phyloP scores from a whole-genome alignment of 1,139 yeast species.

The Debaryomyces psychrophilus region DNA sequence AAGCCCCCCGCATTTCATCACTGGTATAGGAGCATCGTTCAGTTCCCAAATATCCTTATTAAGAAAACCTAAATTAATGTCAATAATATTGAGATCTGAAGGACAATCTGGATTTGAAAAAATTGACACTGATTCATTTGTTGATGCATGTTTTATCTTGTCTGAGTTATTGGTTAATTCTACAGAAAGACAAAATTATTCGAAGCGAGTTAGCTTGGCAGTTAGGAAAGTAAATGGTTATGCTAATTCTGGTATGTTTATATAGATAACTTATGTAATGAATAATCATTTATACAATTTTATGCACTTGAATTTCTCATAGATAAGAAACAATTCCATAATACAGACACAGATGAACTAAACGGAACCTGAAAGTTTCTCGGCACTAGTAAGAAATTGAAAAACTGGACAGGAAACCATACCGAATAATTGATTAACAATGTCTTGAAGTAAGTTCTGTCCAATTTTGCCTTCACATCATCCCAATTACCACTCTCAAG shows the following conservation, averaged over 20 bases:
- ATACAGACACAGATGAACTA: conserved; percentile 83
- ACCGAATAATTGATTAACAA: conserved; percentile 77
- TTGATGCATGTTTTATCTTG: conserved; percentile 34
- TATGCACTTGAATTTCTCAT: conserved; percentile 56
- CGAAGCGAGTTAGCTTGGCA: conserved; percentile 29
- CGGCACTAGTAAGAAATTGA: conserved; percentile 84
- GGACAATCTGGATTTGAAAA: conserved; percentile 62
- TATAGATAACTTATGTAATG: conserved; percentile 20
- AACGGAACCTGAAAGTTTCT: conserved; percentile 85
- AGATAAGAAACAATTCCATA: conserved; percentile 91
- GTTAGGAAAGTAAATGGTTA: conserved; percentile 41
- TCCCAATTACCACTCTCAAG: conserved; percentile 74
- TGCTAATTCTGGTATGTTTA: conserved; percentile 45
- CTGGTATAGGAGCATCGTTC: conserved; percentile 54
- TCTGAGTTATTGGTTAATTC: conserved; percentile 19
- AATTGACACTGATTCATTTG: conserved; percentile 39
- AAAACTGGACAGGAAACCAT: conserved; percentile 95
- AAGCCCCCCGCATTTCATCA: conserved; percentile 57
- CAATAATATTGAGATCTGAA: conserved; percentile 52
- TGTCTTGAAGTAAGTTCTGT: conserved; percentile 71
- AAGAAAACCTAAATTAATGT: conserved; percentile 18
- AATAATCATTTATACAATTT: neutral
- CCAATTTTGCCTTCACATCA: conserved; percentile 65
- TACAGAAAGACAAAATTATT: conserved; percentile 23
- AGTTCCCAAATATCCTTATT: conserved; percentile 30